phyloP scores from a whole-genome alignment of 345 rosid genomes.

The Brassica incana region DNA sequence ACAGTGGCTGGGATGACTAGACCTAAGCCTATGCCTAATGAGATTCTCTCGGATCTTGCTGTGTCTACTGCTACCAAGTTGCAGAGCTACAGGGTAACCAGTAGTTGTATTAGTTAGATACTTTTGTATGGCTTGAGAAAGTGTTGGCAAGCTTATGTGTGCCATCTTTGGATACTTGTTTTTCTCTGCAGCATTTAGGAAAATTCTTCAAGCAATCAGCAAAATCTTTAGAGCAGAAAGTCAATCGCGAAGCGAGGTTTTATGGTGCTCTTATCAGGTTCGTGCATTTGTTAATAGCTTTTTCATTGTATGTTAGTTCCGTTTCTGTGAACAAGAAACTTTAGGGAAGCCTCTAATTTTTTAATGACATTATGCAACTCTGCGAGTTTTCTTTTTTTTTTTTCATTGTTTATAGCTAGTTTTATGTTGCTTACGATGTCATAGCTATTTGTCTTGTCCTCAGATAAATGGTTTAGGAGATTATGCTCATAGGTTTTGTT shows the following conservation, averaged over 20 bases:
- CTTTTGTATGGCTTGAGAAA: too few species aligned
- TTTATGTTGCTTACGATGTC: constrained; percentile 8
- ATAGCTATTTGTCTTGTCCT: neutral
- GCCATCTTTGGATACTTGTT: neutral
- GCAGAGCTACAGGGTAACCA: constrained; percentile 75
- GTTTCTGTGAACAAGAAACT: neutral
- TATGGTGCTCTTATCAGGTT: constrained; percentile 96
- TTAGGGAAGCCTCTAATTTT: constrained; percentile 17
- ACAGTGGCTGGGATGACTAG: constrained; percentile 80
- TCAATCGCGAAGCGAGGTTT: constrained; percentile 86
- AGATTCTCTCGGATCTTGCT: constrained; percentile 73
- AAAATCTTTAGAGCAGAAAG: constrained; percentile 79
- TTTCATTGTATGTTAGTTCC: neutral
- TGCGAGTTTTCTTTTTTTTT: neutral
- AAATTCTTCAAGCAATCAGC: constrained; percentile 93
- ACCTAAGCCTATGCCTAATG: constrained; percentile 74
- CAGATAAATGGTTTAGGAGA: neutral
- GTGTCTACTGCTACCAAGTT: constrained; percentile 91
- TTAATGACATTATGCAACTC: too few species aligned
- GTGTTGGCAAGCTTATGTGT: constrained; percentile 10
- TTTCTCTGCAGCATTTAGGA: constrained; percentile 68
- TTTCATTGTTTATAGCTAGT: too few species aligned
- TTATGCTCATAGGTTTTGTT: neutral
- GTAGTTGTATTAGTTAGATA: neutral
- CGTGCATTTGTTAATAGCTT: constrained; percentile 4